These are phyloP conservation scores for Prunus campanulata DNA, from an alignment of 306 rosid species.

Conservation along the genomic window DNA sequence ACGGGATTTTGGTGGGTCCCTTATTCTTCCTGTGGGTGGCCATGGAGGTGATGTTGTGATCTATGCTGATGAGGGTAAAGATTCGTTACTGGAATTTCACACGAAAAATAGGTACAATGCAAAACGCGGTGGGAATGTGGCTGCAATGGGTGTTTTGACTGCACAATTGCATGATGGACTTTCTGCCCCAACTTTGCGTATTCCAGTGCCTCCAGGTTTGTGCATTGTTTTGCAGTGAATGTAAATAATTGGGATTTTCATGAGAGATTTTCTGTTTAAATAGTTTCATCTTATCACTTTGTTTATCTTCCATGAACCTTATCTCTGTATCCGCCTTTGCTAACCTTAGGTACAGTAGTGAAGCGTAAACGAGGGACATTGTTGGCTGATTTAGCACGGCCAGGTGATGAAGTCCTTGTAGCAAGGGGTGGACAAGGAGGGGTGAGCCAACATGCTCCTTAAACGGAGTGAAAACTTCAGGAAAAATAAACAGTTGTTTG, in stretches of 20 bases:
- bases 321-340: not conserved
- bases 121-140: constrained; percentile 89
- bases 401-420: constrained; percentile 82
- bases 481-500: not conserved
- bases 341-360: constrained; percentile 75
- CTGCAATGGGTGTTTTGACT: constrained; percentile 69
- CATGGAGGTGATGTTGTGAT: constrained; percentile 93
- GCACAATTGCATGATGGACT: constrained; percentile 61
- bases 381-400: constrained; percentile 77
- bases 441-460: constrained; percentile 43
- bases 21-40: constrained; percentile 77
- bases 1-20: constrained; percentile 81
- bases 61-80: constrained; percentile 69
- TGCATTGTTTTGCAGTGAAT: not conserved
- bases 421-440: constrained; percentile 99
- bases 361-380: constrained; percentile 77
- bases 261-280: not conserved
- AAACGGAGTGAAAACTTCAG: not conserved
- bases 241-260: not conserved
- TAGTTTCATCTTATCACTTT: not conserved
- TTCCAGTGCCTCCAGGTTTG: constrained; percentile 97
- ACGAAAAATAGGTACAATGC: constrained; percentile 48
- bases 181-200: constrained; percentile 64
- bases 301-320: not conserved
- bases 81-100: constrained; percentile 68